These are phyloP conservation scores for Fusarium metavorans DNA, from an alignment of 2,329 filamentous ascomycete species.

Conservation along the genomic window DNA sequence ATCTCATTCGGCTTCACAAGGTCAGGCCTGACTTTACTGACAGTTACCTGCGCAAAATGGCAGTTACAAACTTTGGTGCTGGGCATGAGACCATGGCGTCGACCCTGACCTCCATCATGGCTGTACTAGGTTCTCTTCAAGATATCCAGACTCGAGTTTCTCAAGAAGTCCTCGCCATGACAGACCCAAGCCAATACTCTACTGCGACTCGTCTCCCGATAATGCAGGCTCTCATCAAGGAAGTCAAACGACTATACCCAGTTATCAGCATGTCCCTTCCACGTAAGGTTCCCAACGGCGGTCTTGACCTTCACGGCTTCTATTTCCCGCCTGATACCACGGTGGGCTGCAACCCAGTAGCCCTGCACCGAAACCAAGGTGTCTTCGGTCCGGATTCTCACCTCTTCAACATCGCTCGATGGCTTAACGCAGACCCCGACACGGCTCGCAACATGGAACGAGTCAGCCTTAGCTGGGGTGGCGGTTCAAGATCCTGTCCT, in stretches of 20 bases:
- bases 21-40: slow-evolving; percentile 60
- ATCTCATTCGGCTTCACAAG: slow-evolving; percentile 60
- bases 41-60: slow-evolving; percentile 63
- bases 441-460: slow-evolving; percentile 57
- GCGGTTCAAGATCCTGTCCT: slow-evolving; percentile 63
- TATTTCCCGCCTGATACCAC: slow-evolving; percentile 59
- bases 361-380: slow-evolving; percentile 61
- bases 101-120: slow-evolving; percentile 61
- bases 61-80: slow-evolving; percentile 67
- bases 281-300: slow-evolving; percentile 56
- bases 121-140: slow-evolving; percentile 58
- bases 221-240: slow-evolving; percentile 61
- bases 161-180: slow-evolving; percentile 46
- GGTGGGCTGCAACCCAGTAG: slow-evolving; percentile 63
- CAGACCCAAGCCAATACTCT: slow-evolving; percentile 36
- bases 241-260: slow-evolving; percentile 63
- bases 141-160: slow-evolving; percentile 49
- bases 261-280: slow-evolving; percentile 65
- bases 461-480: slow-evolving; percentile 64
- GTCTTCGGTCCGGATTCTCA: slow-evolving; percentile 62
- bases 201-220: slow-evolving; percentile 45
- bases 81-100: slow-evolving; percentile 68
- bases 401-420: slow-evolving; percentile 60
- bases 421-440: slow-evolving; percentile 53
- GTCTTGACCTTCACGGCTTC: slow-evolving; percentile 54